Conservation (phyloP, 2,329 filamentous ascomycete genomes). For the Paecilomyces sp. region DNA sequence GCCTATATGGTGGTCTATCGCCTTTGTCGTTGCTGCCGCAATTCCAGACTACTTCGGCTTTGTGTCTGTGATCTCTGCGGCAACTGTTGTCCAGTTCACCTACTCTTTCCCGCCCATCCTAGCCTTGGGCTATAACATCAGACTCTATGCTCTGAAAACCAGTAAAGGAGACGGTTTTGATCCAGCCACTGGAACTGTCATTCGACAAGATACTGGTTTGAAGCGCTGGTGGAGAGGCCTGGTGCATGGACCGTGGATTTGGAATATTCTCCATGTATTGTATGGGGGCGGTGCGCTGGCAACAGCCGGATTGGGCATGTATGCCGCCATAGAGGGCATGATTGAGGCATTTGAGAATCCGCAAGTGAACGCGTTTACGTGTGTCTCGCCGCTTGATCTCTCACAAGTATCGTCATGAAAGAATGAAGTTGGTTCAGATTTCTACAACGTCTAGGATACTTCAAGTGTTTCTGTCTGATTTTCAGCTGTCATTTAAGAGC, state of each 20-base stretch:
- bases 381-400: constrained; percentile 17
- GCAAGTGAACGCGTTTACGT: constrained; percentile 21
- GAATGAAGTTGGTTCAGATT: neutral
- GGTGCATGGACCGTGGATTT: constrained; percentile 13
- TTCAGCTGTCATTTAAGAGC: no score
- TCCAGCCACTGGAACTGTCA: constrained; percentile 10
- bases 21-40: constrained; percentile 37
- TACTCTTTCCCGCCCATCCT: constrained; percentile 41
- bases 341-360: constrained; percentile 20
- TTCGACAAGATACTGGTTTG: constrained; percentile 9
- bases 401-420: neutral
- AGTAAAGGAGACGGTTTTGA: constrained; percentile 22
- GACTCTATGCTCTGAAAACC: constrained; percentile 16
- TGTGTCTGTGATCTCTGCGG: constrained; percentile 34
- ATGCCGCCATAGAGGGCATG: constrained; percentile 18
- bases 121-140: constrained; percentile 18
- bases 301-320: constrained; percentile 16
- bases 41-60: constrained; percentile 37
- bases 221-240: constrained; percentile 15
- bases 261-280: constrained; percentile 16
- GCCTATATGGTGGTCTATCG: constrained; percentile 38
- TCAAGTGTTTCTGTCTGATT: no score
- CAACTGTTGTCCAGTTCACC: constrained; percentile 40
- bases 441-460: neutral
- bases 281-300: constrained; percentile 14